A percentile compares a stretch with the other conserved stretches of the same genome.
These are phyloP conservation scores for Rhizopogon vinicolor DNA, from an alignment of 768 basidiomycete genomes.

Conservation along the genomic window DNA sequence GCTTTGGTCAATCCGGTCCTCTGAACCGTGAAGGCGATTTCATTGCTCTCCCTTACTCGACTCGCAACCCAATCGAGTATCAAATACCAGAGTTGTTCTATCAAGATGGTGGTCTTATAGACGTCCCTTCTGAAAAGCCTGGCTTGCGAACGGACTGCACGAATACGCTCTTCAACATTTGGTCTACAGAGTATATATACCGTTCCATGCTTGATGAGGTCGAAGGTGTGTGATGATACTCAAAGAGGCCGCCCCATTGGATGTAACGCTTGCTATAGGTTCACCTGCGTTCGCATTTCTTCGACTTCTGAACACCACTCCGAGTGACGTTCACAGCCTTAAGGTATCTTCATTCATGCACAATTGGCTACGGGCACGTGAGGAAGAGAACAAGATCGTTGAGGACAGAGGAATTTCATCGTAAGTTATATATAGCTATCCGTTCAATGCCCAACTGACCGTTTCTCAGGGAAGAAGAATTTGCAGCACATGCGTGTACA, in stretches of 20 bases:
- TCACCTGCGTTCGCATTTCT: constrained; percentile 72
- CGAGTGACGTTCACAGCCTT: constrained; percentile 60
- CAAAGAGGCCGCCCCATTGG: not conserved
- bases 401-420: constrained; percentile 40
- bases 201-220: constrained; percentile 55
- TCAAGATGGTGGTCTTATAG: constrained; percentile 68
- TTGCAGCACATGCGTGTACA: not conserved
- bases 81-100: constrained; percentile 72
- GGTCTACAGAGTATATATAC: constrained; percentile 80
- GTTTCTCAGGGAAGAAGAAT: not conserved
- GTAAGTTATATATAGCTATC: constrained; percentile 27
- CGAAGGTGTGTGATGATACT: constrained; percentile 40
- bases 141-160: constrained; percentile 49
- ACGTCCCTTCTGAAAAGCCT: constrained; percentile 56
- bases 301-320: constrained; percentile 56
- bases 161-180: constrained; percentile 79
- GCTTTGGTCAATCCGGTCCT: constrained; percentile 76
- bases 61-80: constrained; percentile 82
- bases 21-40: constrained; percentile 87
- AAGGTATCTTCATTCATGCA: constrained; percentile 58
- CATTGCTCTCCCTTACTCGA: constrained; percentile 78
- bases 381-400: constrained; percentile 35
- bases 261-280: constrained; percentile 30
- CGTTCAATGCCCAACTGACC: not conserved
- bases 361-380: constrained; percentile 44